A percentile compares a stretch with the other conserved stretches of the same genome.
Evolutionary conservation across 805 yeast species (phyloP).

Genomic region (Candida awuae): DNA sequence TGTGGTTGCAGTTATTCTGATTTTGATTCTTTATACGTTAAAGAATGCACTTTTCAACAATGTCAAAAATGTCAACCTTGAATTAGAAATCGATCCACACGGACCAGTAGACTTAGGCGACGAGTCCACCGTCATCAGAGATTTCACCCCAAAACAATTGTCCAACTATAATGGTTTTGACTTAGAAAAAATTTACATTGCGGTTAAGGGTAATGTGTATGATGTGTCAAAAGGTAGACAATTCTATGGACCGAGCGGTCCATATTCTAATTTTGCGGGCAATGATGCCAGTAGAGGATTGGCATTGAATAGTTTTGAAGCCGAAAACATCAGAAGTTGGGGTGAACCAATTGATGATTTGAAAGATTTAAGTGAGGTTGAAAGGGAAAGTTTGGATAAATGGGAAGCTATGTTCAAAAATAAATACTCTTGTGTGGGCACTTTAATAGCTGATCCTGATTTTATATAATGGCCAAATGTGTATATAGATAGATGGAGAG

Average conservation of each 20-base stretch:
- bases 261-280: conserved; percentile 91
- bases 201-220: conserved; percentile 77
- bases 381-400: conserved; percentile 59
- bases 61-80: conserved; percentile 17
- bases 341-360: conserved; percentile 74
- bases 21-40: conserved; percentile 17
- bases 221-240: conserved; percentile 74
- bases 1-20: conserved; percentile 16
- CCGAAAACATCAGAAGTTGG: conserved; percentile 52
- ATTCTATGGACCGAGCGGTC: conserved; percentile 95
- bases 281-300: conserved; percentile 92
- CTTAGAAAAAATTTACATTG: conserved; percentile 72
- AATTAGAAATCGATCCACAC: conserved; percentile 21
- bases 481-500: too few relatives aligned
- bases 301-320: conserved; percentile 80
- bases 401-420: conserved; percentile 81
- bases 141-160: conserved; percentile 69
- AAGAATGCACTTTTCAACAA: conserved; percentile 19
- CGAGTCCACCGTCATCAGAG: conserved; percentile 26
- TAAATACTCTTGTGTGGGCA: conserved; percentile 79
- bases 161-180: conserved; percentile 75
- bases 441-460: conserved; percentile 39
- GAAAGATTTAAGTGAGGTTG: conserved; percentile 49
- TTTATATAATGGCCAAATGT: neutral
- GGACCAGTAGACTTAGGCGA: conserved; percentile 8